Percentiles rank a stretch among this genome's conserved stretches.
Conservation (phyloP, 192 early-diverging fungal species). For the Spinellus fusiger region DNA sequence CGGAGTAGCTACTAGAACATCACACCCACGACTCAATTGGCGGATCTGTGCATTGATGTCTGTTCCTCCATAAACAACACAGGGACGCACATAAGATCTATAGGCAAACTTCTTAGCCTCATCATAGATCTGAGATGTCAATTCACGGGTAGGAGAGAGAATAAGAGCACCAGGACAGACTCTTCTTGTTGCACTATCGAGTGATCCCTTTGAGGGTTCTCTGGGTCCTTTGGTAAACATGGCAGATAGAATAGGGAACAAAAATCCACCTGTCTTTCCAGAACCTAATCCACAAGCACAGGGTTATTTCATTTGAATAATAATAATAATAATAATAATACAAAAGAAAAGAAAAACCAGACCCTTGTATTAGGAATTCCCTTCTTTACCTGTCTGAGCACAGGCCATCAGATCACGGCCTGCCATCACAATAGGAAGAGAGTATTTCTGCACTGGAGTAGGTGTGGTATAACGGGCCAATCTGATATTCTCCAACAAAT, state of each 20-base stretch:
- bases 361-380: too few relatives aligned
- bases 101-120: slow-evolving; percentile 80
- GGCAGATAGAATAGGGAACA: slow-evolving; percentile 67
- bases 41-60: slow-evolving; percentile 82
- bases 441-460: slow-evolving; percentile 70
- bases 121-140: slow-evolving; percentile 93
- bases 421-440: slow-evolving; percentile 51
- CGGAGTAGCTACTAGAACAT: slow-evolving; percentile 95
- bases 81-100: slow-evolving; percentile 88
- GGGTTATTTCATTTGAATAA: not conserved
- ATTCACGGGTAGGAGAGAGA: slow-evolving; percentile 95
- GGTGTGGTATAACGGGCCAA: slow-evolving; percentile 59
- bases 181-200: slow-evolving; percentile 21
- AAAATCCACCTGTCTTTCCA: slow-evolving; percentile 78
- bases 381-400: slow-evolving; percentile 68
- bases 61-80: slow-evolving; percentile 85
- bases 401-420: slow-evolving; percentile 81
- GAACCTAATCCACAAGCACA: slow-evolving; percentile 29
- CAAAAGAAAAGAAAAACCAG: too few relatives aligned
- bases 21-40: slow-evolving; percentile 74
- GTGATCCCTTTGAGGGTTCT: not conserved
- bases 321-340: not conserved
- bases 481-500: slow-evolving; percentile 69
- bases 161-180: slow-evolving; percentile 86
- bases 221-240: slow-evolving; percentile 47